Evolutionary conservation across 2,329 filamentous ascomycete species (phyloP).

Genomic region (Claviceps maximensis): DNA sequence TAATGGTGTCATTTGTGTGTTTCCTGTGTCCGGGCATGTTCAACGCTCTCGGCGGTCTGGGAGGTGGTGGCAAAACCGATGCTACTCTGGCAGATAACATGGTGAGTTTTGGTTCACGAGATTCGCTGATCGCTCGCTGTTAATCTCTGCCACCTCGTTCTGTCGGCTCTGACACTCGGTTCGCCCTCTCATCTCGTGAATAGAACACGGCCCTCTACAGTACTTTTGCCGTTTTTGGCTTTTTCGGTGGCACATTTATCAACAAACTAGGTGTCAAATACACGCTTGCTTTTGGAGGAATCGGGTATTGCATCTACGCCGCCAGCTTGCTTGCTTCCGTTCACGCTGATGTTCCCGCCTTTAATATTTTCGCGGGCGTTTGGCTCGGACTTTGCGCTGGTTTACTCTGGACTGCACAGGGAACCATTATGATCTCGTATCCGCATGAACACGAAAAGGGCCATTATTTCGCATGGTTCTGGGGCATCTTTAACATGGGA

Average conservation of each 20-base stretch:
- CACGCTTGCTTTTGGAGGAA: slow-evolving; percentile 56
- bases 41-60: slow-evolving; percentile 52
- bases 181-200: background rate
- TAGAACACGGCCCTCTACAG: slow-evolving; percentile 54
- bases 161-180: background rate
- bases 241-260: slow-evolving; percentile 62
- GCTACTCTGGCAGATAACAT: slow-evolving; percentile 27
- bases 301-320: slow-evolving; percentile 64
- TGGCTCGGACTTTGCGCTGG: slow-evolving; percentile 68
- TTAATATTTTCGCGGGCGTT: slow-evolving; percentile 55
- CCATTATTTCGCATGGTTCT: slow-evolving; percentile 80
- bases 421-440: slow-evolving; percentile 83
- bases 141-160: background rate
- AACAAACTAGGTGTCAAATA: slow-evolving; percentile 59
- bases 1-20: slow-evolving; percentile 45
- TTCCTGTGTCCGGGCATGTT: slow-evolving; percentile 61
- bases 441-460: slow-evolving; percentile 72
- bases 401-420: slow-evolving; percentile 71
- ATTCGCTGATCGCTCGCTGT: background rate
- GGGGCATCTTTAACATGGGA: slow-evolving; percentile 90
- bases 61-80: slow-evolving; percentile 42
- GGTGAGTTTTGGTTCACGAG: slow-evolving; percentile 8
- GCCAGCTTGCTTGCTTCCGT: slow-evolving; percentile 56
- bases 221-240: slow-evolving; percentile 52
- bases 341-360: slow-evolving; percentile 35